Percentiles rank a stretch among this genome's conserved stretches.
Conservation (phyloP, 768 basidiomycete species). For the Gautieria morchelliformis region DNA sequence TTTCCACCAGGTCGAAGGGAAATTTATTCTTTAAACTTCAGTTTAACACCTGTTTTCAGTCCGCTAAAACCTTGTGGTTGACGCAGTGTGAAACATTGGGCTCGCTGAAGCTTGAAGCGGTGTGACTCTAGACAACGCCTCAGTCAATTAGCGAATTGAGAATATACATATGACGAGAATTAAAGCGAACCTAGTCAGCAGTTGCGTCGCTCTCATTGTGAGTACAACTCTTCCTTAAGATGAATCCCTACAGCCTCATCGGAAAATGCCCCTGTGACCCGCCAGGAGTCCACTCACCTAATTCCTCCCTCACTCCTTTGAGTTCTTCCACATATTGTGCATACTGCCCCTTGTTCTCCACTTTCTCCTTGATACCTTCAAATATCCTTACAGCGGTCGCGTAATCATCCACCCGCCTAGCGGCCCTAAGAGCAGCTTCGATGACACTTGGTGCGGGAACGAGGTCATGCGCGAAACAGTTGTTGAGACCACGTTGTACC, state of each 20-base stretch:
- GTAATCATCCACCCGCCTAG: slow-evolving; percentile 91
- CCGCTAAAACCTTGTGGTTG: no score
- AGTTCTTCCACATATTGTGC: slow-evolving; percentile 88
- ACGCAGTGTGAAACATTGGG: no score
- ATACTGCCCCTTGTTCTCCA: slow-evolving; percentile 95
- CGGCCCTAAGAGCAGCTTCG: slow-evolving; percentile 80
- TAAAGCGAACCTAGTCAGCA: not conserved
- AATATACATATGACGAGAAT: not conserved
- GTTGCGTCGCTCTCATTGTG: not conserved
- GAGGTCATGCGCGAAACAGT: slow-evolving; percentile 98
- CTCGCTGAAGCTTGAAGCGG: no score
- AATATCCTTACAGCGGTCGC: slow-evolving; percentile 94
- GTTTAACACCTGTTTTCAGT: no score
- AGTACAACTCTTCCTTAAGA: slow-evolving; percentile 8
- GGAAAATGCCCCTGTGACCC: not conserved
- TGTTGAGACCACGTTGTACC: slow-evolving; percentile 97
- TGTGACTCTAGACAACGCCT: not conserved
- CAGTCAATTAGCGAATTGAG: not conserved
- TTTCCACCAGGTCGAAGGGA: no score
- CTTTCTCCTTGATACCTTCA: slow-evolving; percentile 95
- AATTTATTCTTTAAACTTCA: no score
- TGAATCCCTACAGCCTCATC: not conserved
- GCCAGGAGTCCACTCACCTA: slow-evolving; percentile 45
- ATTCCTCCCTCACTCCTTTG: slow-evolving; percentile 79
- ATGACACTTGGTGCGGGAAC: slow-evolving; percentile 79